Percentiles rank a stretch among this genome's conserved stretches.
These are phyloP conservation scores for Alternaria brassicae DNA, from an alignment of 2,329 filamentous ascomycete species.

Conservation along the genomic window DNA sequence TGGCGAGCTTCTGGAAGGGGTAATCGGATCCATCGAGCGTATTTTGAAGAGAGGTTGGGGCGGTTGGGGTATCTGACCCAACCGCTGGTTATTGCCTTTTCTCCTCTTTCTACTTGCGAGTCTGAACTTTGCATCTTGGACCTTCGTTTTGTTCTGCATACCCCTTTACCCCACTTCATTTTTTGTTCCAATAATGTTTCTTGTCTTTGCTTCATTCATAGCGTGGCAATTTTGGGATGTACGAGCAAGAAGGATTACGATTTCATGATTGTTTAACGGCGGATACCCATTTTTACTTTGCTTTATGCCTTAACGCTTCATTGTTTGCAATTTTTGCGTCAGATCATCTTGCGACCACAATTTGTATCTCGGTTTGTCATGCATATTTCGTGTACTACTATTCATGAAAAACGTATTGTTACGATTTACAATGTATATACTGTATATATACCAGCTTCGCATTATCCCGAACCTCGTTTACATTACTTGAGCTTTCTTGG, in stretches of 20 bases:
- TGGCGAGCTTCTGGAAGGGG: slow-evolving; percentile 42
- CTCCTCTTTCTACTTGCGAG: neutral
- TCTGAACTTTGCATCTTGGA: neutral
- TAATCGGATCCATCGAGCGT: slow-evolving; percentile 39
- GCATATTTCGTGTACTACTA: neutral
- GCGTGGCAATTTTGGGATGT: neutral
- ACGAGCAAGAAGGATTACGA: neutral
- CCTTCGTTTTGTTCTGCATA: neutral
- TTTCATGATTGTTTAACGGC: slow-evolving; percentile 1
- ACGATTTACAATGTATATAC: neutral
- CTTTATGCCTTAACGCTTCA: neutral
- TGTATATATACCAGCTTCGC: neutral
- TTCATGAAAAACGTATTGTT: neutral
- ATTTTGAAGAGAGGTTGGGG: slow-evolving; percentile 40
- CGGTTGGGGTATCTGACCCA: slow-evolving; percentile 37
- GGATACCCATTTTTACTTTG: slow-evolving; percentile 3
- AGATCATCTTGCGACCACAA: neutral
- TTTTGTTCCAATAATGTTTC: neutral
- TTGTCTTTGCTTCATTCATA: neutral
- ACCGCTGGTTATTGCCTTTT: neutral
- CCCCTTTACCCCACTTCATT: too few species aligned
- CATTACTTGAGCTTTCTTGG: neutral
- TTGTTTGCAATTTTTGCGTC: neutral
- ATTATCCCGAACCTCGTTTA: neutral
- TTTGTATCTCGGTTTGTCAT: neutral